Base-by-base conservation (phyloP, 495 filamentous ascomycete species). In the Penicillium waksmanii region DNA sequence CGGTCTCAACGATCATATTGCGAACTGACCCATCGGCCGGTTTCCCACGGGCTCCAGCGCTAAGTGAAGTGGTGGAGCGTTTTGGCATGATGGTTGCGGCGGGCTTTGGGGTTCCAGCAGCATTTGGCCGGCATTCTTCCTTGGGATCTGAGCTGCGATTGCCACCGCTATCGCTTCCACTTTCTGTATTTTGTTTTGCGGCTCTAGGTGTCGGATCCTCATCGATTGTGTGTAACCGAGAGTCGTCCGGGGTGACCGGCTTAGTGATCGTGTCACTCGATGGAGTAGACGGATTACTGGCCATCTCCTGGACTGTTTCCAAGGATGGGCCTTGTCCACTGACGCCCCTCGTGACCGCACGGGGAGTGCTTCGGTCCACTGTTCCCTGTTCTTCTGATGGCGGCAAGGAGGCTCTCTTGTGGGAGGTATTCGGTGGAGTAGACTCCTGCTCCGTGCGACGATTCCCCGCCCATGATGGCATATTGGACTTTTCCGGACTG, bases 1-100 rank as follows among this genome's bases (percentile, higher is more conserved):
- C 95, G 4, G 95, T 98, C 75, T 98, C 95, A 12, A 98, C 94
- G 38, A 91, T 97, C 95, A 98, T 98, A 63, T 91, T 96, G 65
- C 88, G 87, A 33, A 90, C 84, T 13, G 92, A 88, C 10, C 85
- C 87, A 68, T 97, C 93, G 42, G 83, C 70, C 33, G 83, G 79
- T 75, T 92, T 85, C 35, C 83, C 77, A 44, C 81, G 81, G 3
- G 75, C 69, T 57, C 71, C 66, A 23, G 70, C 76, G 17, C 74
- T 78, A 5, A 84, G 66, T 6, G 80, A 81, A 6, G 81, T 78
- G n/a, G 73, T 72, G 0, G 81, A 84, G 46, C 74, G 73, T 55
- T 82, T 77, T 5, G 78, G 74, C 35, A 82, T 67, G n/a, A 80
- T 66, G n/a, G 71, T 63, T 49, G 64, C 59, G 38, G 67, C 51